A percentile compares a stretch with the other conserved stretches of the same genome.
Evolutionary conservation across 2,329 filamentous ascomycete genomes (phyloP).

Genomic region (Claviceps sp.): DNA sequence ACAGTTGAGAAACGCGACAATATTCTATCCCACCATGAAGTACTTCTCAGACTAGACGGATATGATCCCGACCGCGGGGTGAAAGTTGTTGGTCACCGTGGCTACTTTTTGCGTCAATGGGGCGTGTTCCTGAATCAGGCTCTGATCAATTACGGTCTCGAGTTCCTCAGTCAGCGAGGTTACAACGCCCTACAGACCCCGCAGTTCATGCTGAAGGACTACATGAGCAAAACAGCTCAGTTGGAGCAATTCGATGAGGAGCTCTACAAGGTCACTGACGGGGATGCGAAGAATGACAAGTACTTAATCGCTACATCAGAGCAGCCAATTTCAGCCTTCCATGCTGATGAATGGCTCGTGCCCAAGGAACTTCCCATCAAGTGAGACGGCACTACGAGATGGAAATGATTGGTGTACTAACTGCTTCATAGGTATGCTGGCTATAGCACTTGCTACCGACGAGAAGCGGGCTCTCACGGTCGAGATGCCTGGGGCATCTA

Average conservation of each 20-base stretch:
- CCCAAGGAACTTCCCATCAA: conserved; percentile 79
- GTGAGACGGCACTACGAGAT: conserved; percentile 22
- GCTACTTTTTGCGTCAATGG: conserved; percentile 83
- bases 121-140: conserved; percentile 88
- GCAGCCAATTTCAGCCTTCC: conserved; percentile 85
- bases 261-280: conserved; percentile 88
- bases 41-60: conserved; percentile 74
- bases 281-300: conserved; percentile 81
- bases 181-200: conserved; percentile 78
- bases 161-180: conserved; percentile 71
- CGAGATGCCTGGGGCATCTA: conserved; percentile 97
- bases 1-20: conserved; percentile 57
- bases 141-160: conserved; percentile 85
- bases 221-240: conserved; percentile 97
- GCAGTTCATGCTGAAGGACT: conserved; percentile 87
- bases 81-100: conserved; percentile 88
- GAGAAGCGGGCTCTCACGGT: conserved; percentile 76
- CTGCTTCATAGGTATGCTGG: conserved; percentile 66
- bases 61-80: conserved; percentile 88
- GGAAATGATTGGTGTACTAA: background rate
- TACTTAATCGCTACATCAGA: conserved; percentile 70
- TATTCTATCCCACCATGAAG: conserved; percentile 84
- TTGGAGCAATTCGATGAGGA: conserved; percentile 96
- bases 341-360: conserved; percentile 87
- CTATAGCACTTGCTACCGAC: conserved; percentile 89